Percentiles rank a stretch among this genome's conserved stretches.
phyloP scores from a whole-genome alignment of 805 yeast genomes.

The Wickerhamiella brachini region DNA sequence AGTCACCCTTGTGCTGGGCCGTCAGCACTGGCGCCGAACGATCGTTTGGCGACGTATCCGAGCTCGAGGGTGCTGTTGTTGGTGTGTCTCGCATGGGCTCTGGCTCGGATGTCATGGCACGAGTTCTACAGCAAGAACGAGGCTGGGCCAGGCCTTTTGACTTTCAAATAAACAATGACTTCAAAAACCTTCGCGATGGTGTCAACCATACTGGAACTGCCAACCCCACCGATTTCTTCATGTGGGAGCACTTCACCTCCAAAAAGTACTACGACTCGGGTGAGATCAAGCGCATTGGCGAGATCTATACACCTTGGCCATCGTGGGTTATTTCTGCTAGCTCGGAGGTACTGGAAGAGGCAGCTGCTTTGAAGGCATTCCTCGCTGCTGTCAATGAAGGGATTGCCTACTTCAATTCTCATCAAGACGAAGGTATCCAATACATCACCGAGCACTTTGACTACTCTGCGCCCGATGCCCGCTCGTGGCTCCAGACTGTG shows the following conservation, averaged over 20 bases:
- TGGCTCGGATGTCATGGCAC: conserved; percentile 86
- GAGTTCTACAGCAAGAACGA: conserved; percentile 55
- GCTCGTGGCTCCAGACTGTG: conserved; percentile 72
- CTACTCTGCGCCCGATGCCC: conserved; percentile 64
- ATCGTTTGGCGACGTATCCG: conserved; percentile 26
- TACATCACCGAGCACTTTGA: conserved; percentile 57
- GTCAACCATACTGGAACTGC: conserved; percentile 45
- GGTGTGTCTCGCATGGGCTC: conserved; percentile 83
- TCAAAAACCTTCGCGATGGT: conserved; percentile 63
- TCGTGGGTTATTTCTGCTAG: conserved; percentile 71
- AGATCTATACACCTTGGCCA: conserved; percentile 93
- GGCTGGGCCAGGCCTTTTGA: conserved; percentile 32
- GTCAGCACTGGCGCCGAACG: conserved; percentile 62
- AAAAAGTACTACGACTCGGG: conserved; percentile 68
- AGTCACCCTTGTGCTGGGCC: conserved; percentile 84
- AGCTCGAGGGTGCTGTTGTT: conserved; percentile 47
- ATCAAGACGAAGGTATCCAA: conserved; percentile 51
- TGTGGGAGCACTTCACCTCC: conserved; percentile 93
- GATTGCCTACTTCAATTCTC: conserved; percentile 43
- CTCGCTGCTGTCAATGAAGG: conserved; percentile 50
- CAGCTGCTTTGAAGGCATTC: conserved; percentile 28
- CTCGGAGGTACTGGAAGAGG: conserved; percentile 26
- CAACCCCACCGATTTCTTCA: conserved; percentile 59
- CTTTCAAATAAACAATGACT: conserved; percentile 49
- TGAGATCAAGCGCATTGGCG: conserved; percentile 74